Evolutionary conservation across 306 rosid species (phyloP).

Genomic region (Arachis hypogaea): DNA sequence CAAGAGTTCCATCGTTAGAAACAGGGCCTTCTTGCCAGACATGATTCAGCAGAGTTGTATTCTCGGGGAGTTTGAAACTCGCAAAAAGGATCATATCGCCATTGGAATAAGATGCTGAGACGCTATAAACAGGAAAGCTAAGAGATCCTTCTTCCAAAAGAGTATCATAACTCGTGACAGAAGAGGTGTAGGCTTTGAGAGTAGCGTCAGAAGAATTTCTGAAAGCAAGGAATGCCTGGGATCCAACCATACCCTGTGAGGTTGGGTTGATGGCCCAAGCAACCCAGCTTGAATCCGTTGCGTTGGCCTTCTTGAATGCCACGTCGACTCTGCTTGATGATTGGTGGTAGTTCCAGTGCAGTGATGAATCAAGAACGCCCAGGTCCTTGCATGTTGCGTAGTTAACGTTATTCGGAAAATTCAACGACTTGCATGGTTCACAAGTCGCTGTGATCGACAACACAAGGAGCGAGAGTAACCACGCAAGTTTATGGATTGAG

Average conservation of each 20-base stretch:
- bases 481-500: too few relatives aligned
- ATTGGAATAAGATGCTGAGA: neutral
- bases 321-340: slow-evolving; percentile 26
- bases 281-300: slow-evolving; percentile 36
- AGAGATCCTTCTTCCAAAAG: slow-evolving; percentile 30
- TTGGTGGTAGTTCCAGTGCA: slow-evolving; percentile 44
- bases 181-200: slow-evolving; percentile 34
- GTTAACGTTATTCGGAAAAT: neutral
- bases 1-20: too few relatives aligned
- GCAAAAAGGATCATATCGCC: neutral
- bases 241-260: slow-evolving; percentile 49
- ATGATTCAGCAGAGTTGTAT: too few relatives aligned
- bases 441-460: neutral
- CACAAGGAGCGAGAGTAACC: too few relatives aligned
- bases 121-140: slow-evolving; percentile 28
- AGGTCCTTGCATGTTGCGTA: slow-evolving; percentile 41
- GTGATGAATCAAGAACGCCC: slow-evolving; percentile 28
- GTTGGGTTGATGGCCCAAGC: slow-evolving; percentile 58
- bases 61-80: too few relatives aligned
- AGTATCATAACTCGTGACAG: slow-evolving; percentile 16
- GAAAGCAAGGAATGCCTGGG: slow-evolving; percentile 40
- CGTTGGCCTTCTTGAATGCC: slow-evolving; percentile 37
- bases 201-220: slow-evolving; percentile 26
- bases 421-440: slow-evolving; percentile 16
- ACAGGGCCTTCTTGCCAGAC: too few relatives aligned